phyloP scores from a whole-genome alignment of 805 yeast genomes.

The Saturnispora saitoi region DNA sequence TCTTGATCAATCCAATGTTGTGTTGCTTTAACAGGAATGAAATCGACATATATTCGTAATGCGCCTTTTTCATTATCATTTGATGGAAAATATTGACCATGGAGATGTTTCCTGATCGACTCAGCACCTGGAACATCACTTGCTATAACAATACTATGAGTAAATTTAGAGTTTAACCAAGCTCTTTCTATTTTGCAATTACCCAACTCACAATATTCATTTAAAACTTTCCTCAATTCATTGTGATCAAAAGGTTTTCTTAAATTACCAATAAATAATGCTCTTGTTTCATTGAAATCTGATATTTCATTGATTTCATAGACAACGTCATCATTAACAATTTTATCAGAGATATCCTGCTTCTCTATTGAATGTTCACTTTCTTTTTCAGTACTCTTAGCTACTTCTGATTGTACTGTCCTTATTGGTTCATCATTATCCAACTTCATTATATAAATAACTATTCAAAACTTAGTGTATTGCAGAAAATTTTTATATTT shows the following conservation, averaged over 20 bases:
- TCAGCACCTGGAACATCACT: constrained; percentile 34
- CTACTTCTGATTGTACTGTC: neutral
- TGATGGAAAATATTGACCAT: constrained; percentile 30
- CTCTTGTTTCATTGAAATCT: constrained; percentile 33
- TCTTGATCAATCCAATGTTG: constrained; percentile 41
- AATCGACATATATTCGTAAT: constrained; percentile 32
- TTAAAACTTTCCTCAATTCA: constrained; percentile 31
- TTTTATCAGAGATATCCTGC: constrained; percentile 17
- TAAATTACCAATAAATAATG: constrained; percentile 37
- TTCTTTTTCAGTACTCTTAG: neutral
- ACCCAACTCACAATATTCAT: constrained; percentile 23
- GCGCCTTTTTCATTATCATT: constrained; percentile 15
- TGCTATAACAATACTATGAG: constrained; percentile 36
- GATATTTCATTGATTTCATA: constrained; percentile 30
- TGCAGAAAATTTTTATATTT: neutral
- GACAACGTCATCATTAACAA: constrained; percentile 24
- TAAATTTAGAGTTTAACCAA: constrained; percentile 34
- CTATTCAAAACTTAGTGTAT: neutral
- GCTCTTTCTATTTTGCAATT: constrained; percentile 32
- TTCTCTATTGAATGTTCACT: neutral
- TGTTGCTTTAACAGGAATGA: constrained; percentile 37
- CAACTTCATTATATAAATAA: neutral
- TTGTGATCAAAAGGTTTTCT: constrained; percentile 32
- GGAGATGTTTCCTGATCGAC: constrained; percentile 28
- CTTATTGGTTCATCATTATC: neutral